These are phyloP conservation scores for Musa troglodytarum DNA, from an alignment of 176 grass and related monocot species.

Conservation along the genomic window DNA sequence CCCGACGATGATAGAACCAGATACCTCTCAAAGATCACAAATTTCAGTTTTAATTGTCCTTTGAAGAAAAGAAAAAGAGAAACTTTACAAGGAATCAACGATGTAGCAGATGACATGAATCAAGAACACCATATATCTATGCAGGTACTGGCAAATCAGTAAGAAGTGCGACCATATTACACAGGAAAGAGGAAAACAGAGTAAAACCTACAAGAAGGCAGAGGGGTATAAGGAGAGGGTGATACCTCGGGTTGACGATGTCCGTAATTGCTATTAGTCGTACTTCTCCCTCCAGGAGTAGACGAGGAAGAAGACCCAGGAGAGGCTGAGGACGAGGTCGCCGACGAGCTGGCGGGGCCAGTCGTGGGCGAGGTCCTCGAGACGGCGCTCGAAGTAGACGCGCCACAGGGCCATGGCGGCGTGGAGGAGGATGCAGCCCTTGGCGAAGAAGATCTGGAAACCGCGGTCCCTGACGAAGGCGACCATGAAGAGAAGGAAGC, in stretches of 20 bases:
- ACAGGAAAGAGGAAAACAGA: no score
- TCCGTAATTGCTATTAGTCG: slow-evolving; percentile 11
- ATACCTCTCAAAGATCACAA: neutral
- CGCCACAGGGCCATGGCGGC: slow-evolving; percentile 42
- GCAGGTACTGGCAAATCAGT: neutral
- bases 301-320: slow-evolving; percentile 43
- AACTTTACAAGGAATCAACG: neutral
- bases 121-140: neutral
- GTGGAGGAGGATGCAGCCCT: slow-evolving; percentile 45
- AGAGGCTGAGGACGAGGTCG: slow-evolving; percentile 40
- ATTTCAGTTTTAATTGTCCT: neutral
- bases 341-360: slow-evolving; percentile 43
- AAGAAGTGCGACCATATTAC: neutral
- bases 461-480: slow-evolving; percentile 41
- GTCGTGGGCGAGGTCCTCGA: slow-evolving; percentile 38
- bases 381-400: slow-evolving; percentile 41
- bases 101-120: neutral
- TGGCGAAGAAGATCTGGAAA: slow-evolving; percentile 51
- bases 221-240: neutral
- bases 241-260: neutral
- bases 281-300: slow-evolving; percentile 52
- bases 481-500: slow-evolving; percentile 43
- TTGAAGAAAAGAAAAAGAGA: neutral
- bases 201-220: no score
- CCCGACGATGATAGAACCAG: neutral